Base-by-base conservation (phyloP, 2,329 filamentous ascomycete genomes). In the Cryphonectria parasitica region DNA sequence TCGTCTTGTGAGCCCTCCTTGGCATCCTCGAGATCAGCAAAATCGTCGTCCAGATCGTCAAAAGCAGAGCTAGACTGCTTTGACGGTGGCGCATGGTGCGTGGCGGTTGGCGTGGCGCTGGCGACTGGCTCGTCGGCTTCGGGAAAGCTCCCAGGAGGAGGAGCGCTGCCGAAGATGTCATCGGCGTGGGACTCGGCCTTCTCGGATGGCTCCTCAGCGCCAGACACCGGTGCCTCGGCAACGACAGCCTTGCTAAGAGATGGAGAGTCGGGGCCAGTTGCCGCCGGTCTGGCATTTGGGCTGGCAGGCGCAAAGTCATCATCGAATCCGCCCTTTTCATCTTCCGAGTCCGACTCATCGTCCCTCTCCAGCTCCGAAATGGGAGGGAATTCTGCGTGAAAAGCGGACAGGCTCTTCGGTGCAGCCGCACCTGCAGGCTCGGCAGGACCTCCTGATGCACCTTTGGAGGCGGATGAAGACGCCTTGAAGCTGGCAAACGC, bases 331-430 rank as follows among this genome's bases (percentile, higher is more conserved):
- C 93, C 94, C 64, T 88, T 88, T 64, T 93, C 92, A 71, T 89
- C 92, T 68, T 90, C 91, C 41, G 91, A 91, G 71, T 97, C 94
- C 41, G 92, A 95, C n/a, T 97, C 91, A 34, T 95, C 93, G 70
- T 95, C 92, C 41, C 89, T 87, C 73, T 92, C 91, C 70, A 98
- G 82, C 78, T 95, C 93, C n/a, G 91, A 90, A 72, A 98, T 97
- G 0, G 95, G 96, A 43, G 96, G 96, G 78, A 98, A 98, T 78
- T 98, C 96, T 31, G 89, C 86, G 77, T 90, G 87, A 76, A 93
- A 92, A 68, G 81, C 83, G 2, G 86, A 79, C 28, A 83, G 83
- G 1, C 82, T 77, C 72, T 86, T 86, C 8, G 77, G 73, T 6
- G 79, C 73, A 71, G 83, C 85, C 67, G 83, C 83, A 72, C 84